Evolutionary conservation across 495 filamentous ascomycete genomes (phyloP), one percentile per base, ranked within the genome.

Genomic region (Haplographium delicatum): DNA sequence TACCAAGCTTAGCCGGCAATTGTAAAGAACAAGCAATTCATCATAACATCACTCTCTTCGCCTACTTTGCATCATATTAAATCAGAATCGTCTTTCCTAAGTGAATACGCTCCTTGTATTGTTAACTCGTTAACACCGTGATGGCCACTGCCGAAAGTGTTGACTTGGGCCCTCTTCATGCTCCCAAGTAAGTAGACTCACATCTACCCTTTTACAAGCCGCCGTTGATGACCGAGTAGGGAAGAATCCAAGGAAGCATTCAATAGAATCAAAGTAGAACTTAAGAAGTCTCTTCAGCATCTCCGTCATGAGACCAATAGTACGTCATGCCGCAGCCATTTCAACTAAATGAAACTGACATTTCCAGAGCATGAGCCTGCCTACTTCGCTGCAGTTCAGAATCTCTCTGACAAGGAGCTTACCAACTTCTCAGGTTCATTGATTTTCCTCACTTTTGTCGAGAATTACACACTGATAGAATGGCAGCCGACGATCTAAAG

Each of bases 81-180:
- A n/a, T n/a, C n/a, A n/a, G n/a, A n/a, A n/a, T n/a, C n/a, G n/a
- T n/a, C n/a, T n/a, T n/a, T n/a, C n/a, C n/a, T n/a, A n/a, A n/a
- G n/a, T n/a, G n/a, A n/a, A n/a, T n/a, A n/a, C n/a, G n/a, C n/a
- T n/a, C n/a, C n/a, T n/a, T n/a, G n/a, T n/a, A n/a, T n/a, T n/a
- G n/a, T n/a, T n/a, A n/a, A n/a, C n/a, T n/a, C n/a, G n/a, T n/a
- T n/a, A n/a, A n/a, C n/a, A n/a, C n/a, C 24, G 25, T 26, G 39
- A 65, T 78, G 76, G 74, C 76, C 10, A 78, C 73, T 46, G 71
- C 65, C 47, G 74, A 76, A n/a, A 76, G 72, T 4, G 71, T 75
- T 18, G 50, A 72, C 4, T 65, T 80, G 5, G 68, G 69, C 0
- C 62, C 68, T 35, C 55, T 68, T 25, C 76, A 80, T 39, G 49